Base-by-base conservation (phyloP, 148 eudicot genomes). In the Heliosperma pusillum region DNA sequence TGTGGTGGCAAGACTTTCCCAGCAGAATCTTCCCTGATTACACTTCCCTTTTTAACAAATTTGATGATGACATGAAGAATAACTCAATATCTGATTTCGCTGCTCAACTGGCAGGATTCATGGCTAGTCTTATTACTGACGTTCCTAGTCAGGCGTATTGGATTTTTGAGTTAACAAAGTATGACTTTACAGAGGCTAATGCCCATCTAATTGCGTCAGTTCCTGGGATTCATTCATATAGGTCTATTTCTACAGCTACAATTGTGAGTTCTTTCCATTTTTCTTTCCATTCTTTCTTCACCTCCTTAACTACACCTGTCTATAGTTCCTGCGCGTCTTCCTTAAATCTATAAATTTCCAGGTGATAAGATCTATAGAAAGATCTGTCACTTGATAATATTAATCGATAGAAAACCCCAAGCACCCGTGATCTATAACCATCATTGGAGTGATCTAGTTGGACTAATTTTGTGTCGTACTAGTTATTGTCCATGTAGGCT, bases 1-100 rank as follows among this genome's bases (percentile, higher is more conserved):
- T 93, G 73, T 93, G 98, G 98, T 93, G 98, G 98, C 97, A 93
- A 82, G 98, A 93, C 75, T 93, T 93, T 64, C 98, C 97, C 42
- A 86, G 84, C 58, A 75, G 79, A 44, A 81, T 70, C 61, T 70
- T 57, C 33, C 94, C 91, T 69, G 88, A 89, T 70, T 85, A 80
- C 74, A 60, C 80, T 53, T 76, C 92, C 70, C 89, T 93, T 77
- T 91, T 93, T 74, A 72, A 82, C 22, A 88, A 76, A 73, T 65
- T 77, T 76, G 71, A 78, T 36, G 86, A 66, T 33, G 79, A 79
- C 70, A 20, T 27, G 61, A 74, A 85, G 80, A 55, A 73, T 76
- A 76, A 66, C 56, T 70, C 81, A 55, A 79, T 76, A 70, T 87
- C 94, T 62, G 97, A 93, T 84, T 93, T 93, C 89, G 92, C 89